These are phyloP conservation scores for Atkinsonella hypoxylon DNA, from an alignment of 2,329 filamentous ascomycete species.

Conservation along the genomic window DNA sequence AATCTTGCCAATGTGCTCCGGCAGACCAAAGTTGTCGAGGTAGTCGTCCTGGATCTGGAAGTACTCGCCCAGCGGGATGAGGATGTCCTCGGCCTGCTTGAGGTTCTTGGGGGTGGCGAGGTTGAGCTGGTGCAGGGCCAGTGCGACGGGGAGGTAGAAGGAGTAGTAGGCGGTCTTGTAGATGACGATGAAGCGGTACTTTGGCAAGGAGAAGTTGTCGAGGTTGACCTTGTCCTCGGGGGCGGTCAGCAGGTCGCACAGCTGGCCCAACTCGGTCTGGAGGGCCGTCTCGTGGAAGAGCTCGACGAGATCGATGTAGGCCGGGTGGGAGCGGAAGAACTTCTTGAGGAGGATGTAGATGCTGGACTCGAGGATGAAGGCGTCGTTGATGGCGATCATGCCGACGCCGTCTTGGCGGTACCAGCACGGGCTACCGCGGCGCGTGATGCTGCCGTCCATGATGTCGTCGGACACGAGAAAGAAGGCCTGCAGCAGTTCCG, in stretches of 20 bases:
- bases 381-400: conserved; percentile 96
- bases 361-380: conserved; percentile 83
- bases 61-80: conserved; percentile 96
- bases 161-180: conserved; percentile 99
- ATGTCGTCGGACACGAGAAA: conserved; percentile 98
- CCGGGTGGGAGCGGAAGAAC: conserved; percentile 76
- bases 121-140: conserved; percentile 76
- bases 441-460: conserved; percentile 93
- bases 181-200: conserved; percentile 96
- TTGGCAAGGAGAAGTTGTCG: conserved; percentile 87
- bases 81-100: conserved; percentile 76
- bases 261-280: conserved; percentile 92
- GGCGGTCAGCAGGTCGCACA: conserved; percentile 88
- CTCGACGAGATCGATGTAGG: conserved; percentile 86
- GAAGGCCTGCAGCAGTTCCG: conserved; percentile 95
- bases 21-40: conserved; percentile 93
- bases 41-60: conserved; percentile 99
- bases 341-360: conserved; percentile 92
- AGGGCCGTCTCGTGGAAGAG: conserved; percentile 90
- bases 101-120: conserved; percentile 82
- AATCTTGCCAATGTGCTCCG: conserved; percentile 91
- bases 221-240: conserved; percentile 90
- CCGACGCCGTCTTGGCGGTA: conserved; percentile 82
- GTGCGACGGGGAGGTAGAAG: conserved; percentile 93
- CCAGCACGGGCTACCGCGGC: conserved; percentile 92